Conservation (phyloP, 371 early-diverging fungal species). For the Lichtheimia ramosa region DNA sequence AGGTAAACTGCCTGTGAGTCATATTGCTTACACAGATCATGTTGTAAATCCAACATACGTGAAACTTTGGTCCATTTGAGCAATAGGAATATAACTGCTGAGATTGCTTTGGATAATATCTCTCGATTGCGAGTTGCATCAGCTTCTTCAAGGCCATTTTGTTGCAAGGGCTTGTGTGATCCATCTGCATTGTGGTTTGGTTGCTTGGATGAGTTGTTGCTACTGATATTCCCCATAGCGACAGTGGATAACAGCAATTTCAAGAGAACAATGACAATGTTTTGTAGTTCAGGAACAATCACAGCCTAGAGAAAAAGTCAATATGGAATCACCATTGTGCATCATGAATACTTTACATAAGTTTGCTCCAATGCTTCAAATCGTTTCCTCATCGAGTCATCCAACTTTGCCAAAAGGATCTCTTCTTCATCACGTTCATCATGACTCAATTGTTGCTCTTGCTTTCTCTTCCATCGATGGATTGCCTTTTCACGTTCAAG, state of each 20-base stretch:
- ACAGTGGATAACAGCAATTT: constrained; percentile 49
- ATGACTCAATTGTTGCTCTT: background rate
- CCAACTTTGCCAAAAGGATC: background rate
- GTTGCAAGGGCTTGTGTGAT: background rate
- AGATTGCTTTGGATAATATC: constrained; percentile 74
- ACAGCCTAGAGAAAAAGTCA: constrained; percentile 20
- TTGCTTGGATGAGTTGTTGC: constrained; percentile 1
- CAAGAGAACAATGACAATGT: constrained; percentile 48
- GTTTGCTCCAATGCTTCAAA: constrained; percentile 26
- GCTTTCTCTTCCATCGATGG: constrained; percentile 36
- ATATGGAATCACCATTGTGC: background rate
- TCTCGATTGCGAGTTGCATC: constrained; percentile 69
- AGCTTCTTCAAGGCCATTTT: constrained; percentile 42
- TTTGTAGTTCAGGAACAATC: constrained; percentile 49
- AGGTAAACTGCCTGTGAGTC: background rate
- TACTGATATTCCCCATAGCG: constrained; percentile 12
- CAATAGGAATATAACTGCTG: constrained; percentile 65
- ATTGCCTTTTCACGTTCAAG: constrained; percentile 55
- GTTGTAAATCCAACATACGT: constrained; percentile 37
- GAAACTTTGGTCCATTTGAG: constrained; percentile 72
- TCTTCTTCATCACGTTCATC: background rate
- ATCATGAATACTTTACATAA: constrained; percentile 12
- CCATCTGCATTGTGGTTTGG: background rate
- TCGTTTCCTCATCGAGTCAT: constrained; percentile 3
- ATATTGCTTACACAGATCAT: background rate